Evolutionary conservation across 1,139 yeast species (phyloP), one percentile per base, ranked within the genome.

Genomic region (Eremothecium coryli): DNA sequence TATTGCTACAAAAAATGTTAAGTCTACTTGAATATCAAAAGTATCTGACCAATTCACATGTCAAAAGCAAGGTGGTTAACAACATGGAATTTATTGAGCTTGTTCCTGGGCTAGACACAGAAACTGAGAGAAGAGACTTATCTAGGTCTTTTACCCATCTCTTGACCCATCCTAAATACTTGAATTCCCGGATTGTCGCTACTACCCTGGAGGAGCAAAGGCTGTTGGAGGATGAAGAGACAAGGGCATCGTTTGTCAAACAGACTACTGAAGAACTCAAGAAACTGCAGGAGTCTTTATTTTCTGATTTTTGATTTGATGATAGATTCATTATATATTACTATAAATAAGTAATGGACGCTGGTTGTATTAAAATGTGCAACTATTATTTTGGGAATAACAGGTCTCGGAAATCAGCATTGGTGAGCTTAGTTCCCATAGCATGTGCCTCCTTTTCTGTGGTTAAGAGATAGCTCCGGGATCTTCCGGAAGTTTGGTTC

Each of bases 141-240:
- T 61, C 66, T 13, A 73, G 68, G 33, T 70, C 78, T 14, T 59
- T 85, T 42, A 76, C 72, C 36, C 80, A 84, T 48, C 65, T 86
- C 35, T 65, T 85, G 42, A 78, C 88, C 27, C 96, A 88, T 57
- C 95, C 95, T 11, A 84, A 84, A 54, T 86, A 76, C 44, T 62
- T 88, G 41, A 71, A 82, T 4, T 72, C 93, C 4, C 64, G 93
- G 40, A 67, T 82, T 2, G 66, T 70, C 2, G 73, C 88, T 2
- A 70, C 81, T 10, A 70, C 76, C 3, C 38, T 64, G 2, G 93
- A 81, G 37, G 93, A 82, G 48, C 80, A 74, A 45, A 63, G 67
- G 29, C 45, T 71, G 11, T 58, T 76, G 33, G 70, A 57, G 59
- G 72, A 70, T 4, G 79, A 67, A 9, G 51, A 48, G 16, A 52